These are phyloP conservation scores for Sugiyamaella novakii DNA, from an alignment of 1,139 yeast species.

Conservation along the genomic window DNA sequence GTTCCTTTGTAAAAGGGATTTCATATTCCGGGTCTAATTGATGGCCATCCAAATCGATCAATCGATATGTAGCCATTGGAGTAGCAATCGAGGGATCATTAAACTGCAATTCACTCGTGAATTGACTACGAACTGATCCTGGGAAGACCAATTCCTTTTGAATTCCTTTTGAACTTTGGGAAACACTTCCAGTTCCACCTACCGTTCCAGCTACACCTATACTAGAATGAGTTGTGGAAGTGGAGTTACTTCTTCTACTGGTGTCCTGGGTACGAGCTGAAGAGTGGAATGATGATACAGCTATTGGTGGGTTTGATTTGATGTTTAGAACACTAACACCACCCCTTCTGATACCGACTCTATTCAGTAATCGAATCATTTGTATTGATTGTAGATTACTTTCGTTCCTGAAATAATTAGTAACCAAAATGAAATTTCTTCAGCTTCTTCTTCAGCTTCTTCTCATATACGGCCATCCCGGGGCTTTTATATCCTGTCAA, in stretches of 20 bases:
- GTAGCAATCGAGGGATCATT: constrained; percentile 31
- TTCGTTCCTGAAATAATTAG: no score
- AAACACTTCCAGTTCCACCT: constrained; percentile 22
- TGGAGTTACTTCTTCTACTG: constrained; percentile 9
- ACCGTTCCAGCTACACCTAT: constrained; percentile 18
- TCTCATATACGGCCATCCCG: neutral
- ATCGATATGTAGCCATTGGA: constrained; percentile 39
- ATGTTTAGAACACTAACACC: no score
- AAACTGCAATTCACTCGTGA: constrained; percentile 33
- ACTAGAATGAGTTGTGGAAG: constrained; percentile 13
- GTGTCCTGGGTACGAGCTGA: neutral
- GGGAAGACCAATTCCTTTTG: constrained; percentile 39
- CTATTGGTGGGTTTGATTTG: neutral
- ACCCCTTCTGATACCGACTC: neutral
- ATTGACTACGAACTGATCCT: constrained; percentile 38
- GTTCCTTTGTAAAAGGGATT: constrained; percentile 34
- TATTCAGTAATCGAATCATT: neutral
- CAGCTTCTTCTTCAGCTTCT: neutral
- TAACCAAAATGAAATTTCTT: no score
- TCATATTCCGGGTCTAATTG: constrained; percentile 34
- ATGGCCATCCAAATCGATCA: constrained; percentile 38
- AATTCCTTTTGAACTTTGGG: constrained; percentile 34
- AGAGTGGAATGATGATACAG: neutral
- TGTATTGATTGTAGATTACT: no score
- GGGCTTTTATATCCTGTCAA: neutral